A percentile compares a stretch with the other conserved stretches of the same genome.
Evolutionary conservation across 306 rosid genomes (phyloP).

Genomic region (Astragalus membranaceus): DNA sequence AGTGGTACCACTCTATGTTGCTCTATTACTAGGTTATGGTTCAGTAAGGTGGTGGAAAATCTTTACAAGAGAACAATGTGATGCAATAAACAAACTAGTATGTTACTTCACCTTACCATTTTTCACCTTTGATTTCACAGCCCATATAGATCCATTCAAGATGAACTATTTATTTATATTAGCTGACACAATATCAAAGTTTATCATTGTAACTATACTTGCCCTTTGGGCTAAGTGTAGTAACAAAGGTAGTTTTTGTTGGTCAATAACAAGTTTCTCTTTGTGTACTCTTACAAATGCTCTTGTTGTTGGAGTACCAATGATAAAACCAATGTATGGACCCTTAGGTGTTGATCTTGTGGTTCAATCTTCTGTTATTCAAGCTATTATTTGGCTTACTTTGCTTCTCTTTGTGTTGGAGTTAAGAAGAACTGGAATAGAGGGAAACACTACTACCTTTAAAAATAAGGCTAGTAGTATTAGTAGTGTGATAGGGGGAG

Average conservation of each 20-base stretch:
- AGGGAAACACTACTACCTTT: slow-evolving; percentile 11
- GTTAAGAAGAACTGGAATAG: slow-evolving; percentile 45
- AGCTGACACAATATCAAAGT: slow-evolving; percentile 67
- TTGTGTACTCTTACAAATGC: slow-evolving; percentile 68
- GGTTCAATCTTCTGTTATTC: slow-evolving; percentile 71
- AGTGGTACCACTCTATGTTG: slow-evolving; percentile 71
- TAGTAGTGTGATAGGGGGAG: neutral
- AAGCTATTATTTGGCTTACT: slow-evolving; percentile 84
- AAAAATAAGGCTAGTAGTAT: neutral
- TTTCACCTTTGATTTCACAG: slow-evolving; percentile 78
- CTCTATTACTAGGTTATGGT: slow-evolving; percentile 75
- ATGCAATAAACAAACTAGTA: slow-evolving; percentile 74
- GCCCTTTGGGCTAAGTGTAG: slow-evolving; percentile 73
- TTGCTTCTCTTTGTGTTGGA: slow-evolving; percentile 68
- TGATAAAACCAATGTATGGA: slow-evolving; percentile 75
- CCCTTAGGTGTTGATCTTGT: slow-evolving; percentile 59
- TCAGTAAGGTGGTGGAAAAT: slow-evolving; percentile 88
- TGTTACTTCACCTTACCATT: slow-evolving; percentile 88
- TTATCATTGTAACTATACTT: slow-evolving; percentile 50
- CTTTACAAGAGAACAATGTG: slow-evolving; percentile 69
- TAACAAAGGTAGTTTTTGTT: slow-evolving; percentile 52
- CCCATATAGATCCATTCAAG: slow-evolving; percentile 65
- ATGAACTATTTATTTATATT: slow-evolving; percentile 61
- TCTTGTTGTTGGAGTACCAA: slow-evolving; percentile 83
- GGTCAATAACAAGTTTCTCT: slow-evolving; percentile 87